Evolutionary conservation across 192 early-diverging fungal genomes (phyloP).

Genomic region (Haplosporangium gracile): DNA sequence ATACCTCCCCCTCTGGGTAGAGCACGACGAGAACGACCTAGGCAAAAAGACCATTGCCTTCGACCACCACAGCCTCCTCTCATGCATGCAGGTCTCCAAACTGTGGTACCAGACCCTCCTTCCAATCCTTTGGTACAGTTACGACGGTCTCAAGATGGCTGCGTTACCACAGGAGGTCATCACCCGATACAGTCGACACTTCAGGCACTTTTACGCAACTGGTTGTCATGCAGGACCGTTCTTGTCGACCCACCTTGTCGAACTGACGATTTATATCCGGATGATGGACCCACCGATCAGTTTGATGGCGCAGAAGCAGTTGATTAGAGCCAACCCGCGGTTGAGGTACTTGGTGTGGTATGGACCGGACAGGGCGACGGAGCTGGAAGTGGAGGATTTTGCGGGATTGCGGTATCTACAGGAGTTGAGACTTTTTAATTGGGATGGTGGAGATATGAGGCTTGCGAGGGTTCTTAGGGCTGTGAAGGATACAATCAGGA

Average conservation of each 20-base stretch:
- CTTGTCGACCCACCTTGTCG: neutral
- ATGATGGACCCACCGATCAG: neutral
- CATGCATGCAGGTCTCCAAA: neutral
- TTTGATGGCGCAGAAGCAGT: neutral
- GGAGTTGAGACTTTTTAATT: neutral
- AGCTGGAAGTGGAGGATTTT: neutral
- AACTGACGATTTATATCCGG: neutral
- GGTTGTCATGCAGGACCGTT: neutral
- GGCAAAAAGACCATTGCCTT: neutral
- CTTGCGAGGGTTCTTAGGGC: neutral
- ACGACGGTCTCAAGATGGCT: neutral
- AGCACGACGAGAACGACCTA: neutral
- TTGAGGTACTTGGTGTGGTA: neutral
- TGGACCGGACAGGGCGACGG: neutral
- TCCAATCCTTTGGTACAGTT: neutral
- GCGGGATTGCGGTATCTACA: neutral
- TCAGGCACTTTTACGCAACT: neutral
- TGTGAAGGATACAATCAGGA: neutral
- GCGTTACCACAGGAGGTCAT: neutral
- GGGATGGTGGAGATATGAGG: neutral
- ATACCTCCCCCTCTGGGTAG: neutral
- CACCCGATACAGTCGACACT: neutral
- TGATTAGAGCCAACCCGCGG: neutral
- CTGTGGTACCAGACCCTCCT: conserved; percentile 1
- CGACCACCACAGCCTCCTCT: neutral